Evolutionary conservation across 148 eudicot genomes (phyloP).

Genomic region (Euryodendron excelsum): DNA sequence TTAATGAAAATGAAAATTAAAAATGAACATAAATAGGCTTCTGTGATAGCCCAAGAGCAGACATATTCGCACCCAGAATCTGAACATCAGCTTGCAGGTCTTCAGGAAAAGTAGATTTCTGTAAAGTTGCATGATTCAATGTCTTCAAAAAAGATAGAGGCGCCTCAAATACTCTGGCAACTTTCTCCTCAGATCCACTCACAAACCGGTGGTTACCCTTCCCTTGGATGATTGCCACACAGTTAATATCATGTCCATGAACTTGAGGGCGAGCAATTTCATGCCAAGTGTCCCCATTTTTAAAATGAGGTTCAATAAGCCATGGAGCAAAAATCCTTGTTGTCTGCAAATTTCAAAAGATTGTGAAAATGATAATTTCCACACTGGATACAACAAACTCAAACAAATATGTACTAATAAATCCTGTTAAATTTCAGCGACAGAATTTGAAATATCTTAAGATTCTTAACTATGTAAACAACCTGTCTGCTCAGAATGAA

Average conservation of each 20-base stretch:
- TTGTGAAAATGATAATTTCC: not conserved
- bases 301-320: conserved; percentile 33
- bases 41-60: conserved; percentile 97
- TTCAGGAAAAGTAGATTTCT: conserved; percentile 42
- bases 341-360: conserved; percentile 54
- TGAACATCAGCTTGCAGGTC: conserved; percentile 70
- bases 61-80: conserved; percentile 98
- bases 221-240: conserved; percentile 72
- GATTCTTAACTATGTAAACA: not conserved
- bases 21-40: conserved; percentile 87
- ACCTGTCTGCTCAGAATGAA: not conserved
- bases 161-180: conserved; percentile 95
- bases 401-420: not conserved
- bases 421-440: not conserved
- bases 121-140: conserved; percentile 59
- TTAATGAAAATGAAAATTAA: no score
- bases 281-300: conserved; percentile 60
- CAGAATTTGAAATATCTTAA: not conserved
- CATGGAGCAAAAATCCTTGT: conserved; percentile 84
- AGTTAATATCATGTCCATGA: conserved; percentile 97
- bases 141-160: conserved; percentile 94
- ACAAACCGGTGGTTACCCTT: conserved; percentile 93
- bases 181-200: conserved; percentile 96
- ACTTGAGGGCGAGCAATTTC: conserved; percentile 99
- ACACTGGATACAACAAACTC: not conserved